Percentiles rank a stretch among this genome's conserved stretches.
phyloP scores from a whole-genome alignment of 2,329 filamentous ascomycete genomes.

The Xylaria sp. region DNA sequence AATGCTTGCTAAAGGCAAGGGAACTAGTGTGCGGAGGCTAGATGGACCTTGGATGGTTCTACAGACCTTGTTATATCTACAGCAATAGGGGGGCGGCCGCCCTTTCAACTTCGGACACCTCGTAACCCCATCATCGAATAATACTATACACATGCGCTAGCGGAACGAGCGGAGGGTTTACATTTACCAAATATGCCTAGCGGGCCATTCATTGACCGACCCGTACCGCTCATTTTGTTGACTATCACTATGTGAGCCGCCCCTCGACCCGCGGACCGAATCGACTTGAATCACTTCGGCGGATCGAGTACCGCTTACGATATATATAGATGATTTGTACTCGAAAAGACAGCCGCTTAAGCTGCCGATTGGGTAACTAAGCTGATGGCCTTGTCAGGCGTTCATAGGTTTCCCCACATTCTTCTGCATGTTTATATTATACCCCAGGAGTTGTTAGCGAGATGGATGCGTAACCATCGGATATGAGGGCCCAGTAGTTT shows the following conservation, averaged over 20 bases:
- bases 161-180: background rate
- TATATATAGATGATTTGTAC: conserved; percentile 7
- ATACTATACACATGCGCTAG: too few relatives aligned
- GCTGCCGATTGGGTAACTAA: conserved; percentile 12
- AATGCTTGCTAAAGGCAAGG: background rate
- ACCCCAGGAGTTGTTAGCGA: conserved; percentile 4
- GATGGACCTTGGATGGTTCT: background rate
- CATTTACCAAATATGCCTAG: background rate
- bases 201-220: background rate
- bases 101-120: background rate
- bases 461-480: background rate
- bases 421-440: conserved; percentile 19
- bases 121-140: background rate
- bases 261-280: conserved; percentile 17
- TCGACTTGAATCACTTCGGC: conserved; percentile 14
- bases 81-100: background rate
- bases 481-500: background rate
- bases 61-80: conserved; percentile 16
- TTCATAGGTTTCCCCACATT: conserved; percentile 24
- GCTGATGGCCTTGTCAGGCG: conserved; percentile 17
- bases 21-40: background rate
- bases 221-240: background rate
- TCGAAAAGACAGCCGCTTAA: background rate
- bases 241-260: background rate
- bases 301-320: conserved; percentile 7